phyloP scores from a whole-genome alignment of 2,329 filamentous ascomycete species.

The Piedraia hortae region DNA sequence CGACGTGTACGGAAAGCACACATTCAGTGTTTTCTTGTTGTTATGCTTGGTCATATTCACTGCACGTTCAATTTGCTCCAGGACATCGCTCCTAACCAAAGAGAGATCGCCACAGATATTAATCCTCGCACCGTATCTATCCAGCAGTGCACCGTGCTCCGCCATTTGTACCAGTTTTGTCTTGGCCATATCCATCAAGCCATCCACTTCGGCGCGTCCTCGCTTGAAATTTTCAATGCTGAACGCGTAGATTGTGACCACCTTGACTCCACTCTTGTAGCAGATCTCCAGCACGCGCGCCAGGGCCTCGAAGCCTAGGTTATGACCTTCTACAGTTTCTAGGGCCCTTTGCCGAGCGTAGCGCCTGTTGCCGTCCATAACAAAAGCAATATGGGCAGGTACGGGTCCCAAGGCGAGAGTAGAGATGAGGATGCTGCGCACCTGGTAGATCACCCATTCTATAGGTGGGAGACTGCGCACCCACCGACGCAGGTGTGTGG shows the following conservation, averaged over 20 bases:
- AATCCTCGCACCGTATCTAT: conserved; percentile 72
- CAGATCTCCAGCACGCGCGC: conserved; percentile 90
- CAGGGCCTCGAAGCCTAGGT: conserved; percentile 81
- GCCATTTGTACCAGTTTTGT: conserved; percentile 76
- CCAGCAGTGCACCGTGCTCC: conserved; percentile 76
- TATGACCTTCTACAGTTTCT: conserved; percentile 88
- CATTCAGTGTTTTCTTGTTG: conserved; percentile 51
- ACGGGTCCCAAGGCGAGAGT: conserved; percentile 74
- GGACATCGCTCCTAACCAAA: conserved; percentile 60
- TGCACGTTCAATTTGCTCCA: conserved; percentile 65
- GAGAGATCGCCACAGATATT: conserved; percentile 64
- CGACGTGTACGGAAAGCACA: conserved; percentile 94
- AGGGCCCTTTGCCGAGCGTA: conserved; percentile 78
- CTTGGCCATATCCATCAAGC: conserved; percentile 92
- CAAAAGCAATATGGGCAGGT: conserved; percentile 89
- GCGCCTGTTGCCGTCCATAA: conserved; percentile 93
- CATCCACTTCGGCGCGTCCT: conserved; percentile 86
- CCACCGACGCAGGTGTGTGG: conserved; percentile 41
- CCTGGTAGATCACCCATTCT: conserved; percentile 57
- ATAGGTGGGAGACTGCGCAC: conserved; percentile 67
- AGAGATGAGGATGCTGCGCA: conserved; percentile 67
- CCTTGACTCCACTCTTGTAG: conserved; percentile 90
- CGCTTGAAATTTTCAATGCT: conserved; percentile 98
- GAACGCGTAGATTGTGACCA: conserved; percentile 94
- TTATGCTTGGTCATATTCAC: conserved; percentile 72